These are phyloP conservation scores for Pyrrhoderma lamaoense DNA, from an alignment of 1,284 basidiomycete genomes.

Conservation along the genomic window DNA sequence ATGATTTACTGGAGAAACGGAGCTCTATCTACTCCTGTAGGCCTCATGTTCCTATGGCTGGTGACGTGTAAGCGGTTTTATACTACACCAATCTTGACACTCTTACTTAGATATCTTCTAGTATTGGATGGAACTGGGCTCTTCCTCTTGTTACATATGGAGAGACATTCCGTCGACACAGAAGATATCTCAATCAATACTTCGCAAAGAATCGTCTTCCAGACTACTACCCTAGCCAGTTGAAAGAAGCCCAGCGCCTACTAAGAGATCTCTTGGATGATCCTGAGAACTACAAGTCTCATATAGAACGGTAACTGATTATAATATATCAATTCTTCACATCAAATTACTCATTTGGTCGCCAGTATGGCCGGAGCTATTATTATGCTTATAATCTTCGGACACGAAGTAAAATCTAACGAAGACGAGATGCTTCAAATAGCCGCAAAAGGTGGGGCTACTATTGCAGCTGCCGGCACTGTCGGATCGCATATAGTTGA, in stretches of 20 bases:
- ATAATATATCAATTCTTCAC: too few species aligned
- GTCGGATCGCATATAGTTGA: constrained; percentile 31
- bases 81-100: too few species aligned
- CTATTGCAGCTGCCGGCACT: constrained; percentile 16
- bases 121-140: constrained; percentile 13
- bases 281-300: too few species aligned
- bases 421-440: constrained; percentile 24
- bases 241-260: too few species aligned
- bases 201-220: too few species aligned
- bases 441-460: constrained; percentile 22
- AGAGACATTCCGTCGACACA: constrained; percentile 21
- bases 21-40: constrained; percentile 44
- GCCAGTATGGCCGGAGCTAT: constrained; percentile 23
- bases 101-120: not conserved
- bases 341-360: not conserved
- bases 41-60: constrained; percentile 25
- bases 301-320: too few species aligned
- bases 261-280: too few species aligned
- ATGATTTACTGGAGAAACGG: constrained; percentile 47
- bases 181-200: too few species aligned
- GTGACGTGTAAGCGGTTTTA: too few species aligned
- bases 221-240: too few species aligned
- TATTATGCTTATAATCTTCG: constrained; percentile 29
- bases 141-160: constrained; percentile 22
- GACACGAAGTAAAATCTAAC: constrained; percentile 24